Evolutionary conservation across 2,329 filamentous ascomycete genomes (phyloP).

Genomic region (Alternaria sp.): DNA sequence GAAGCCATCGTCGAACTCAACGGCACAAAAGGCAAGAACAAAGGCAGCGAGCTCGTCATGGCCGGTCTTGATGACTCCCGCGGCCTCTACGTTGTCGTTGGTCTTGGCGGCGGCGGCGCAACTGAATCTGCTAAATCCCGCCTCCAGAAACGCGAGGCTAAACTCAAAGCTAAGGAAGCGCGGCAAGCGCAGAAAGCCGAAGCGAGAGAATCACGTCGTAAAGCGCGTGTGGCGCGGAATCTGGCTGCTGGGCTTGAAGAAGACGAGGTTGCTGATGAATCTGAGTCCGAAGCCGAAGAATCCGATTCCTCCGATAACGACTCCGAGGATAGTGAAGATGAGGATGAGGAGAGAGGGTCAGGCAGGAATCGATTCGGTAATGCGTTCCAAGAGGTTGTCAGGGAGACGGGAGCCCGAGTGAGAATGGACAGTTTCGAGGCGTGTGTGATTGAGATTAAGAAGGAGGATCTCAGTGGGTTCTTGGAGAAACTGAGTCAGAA

Average conservation of each 20-base stretch:
- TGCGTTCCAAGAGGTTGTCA: conserved; percentile 93
- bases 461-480: conserved; percentile 90
- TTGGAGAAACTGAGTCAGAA: conserved; percentile 92
- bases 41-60: conserved; percentile 84
- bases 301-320: conserved; percentile 61
- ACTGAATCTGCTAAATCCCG: conserved; percentile 64
- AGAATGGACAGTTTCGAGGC: conserved; percentile 97
- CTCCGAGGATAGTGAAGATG: conserved; percentile 48
- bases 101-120: conserved; percentile 84
- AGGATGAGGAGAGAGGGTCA: conserved; percentile 70
- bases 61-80: conserved; percentile 86
- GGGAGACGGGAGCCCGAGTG: conserved; percentile 87
- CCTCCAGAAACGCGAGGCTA: conserved; percentile 70
- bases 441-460: conserved; percentile 96
- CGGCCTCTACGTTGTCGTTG: conserved; percentile 90
- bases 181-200: conserved; percentile 61
- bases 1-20: conserved; percentile 93
- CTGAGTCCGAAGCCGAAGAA: conserved; percentile 61
- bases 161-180: conserved; percentile 61
- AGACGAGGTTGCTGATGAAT: conserved; percentile 59
- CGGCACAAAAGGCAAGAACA: conserved; percentile 69
- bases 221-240: conserved; percentile 44
- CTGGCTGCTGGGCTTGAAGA: conserved; percentile 66
- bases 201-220: conserved; percentile 67
- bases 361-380: conserved; percentile 90